Base-by-base conservation (phyloP, 345 rosid genomes). In the Populus ilicifolia region DNA sequence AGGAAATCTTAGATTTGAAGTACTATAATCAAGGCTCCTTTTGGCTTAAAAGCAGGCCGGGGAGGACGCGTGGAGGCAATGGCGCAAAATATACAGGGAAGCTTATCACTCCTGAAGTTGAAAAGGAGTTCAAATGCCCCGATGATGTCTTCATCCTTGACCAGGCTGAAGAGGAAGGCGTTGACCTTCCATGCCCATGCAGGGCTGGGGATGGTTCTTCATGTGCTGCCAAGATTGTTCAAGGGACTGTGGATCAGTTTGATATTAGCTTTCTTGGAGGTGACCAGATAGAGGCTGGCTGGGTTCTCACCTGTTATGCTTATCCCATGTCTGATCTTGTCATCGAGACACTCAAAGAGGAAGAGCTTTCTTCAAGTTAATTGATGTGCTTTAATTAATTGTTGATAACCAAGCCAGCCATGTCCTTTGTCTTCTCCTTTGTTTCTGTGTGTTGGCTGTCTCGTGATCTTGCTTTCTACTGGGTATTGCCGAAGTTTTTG, bases 321-420 rank as follows among this genome's bases (percentile, higher is more conserved):
- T 92, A 80, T 80, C 88, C 96, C n/a, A 46, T 72, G n/a, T 73
- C 86, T 35, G 89, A 87, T 83, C 81, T 89, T 69, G 82, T 76
- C 81, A 88, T 95, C 70, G 91, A 84, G 86, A 95, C 99, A 63
- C 98, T 90, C 96, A 88, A 89, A 90, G 99, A 95, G 81, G 99
- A 90, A 20, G 98, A 90, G 18, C 85, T 95, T 38, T 6, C 39
- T 33, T 33, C 5, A 33, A 33, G 36, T 33, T 4, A 33, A 4
- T 33, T 33, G 5, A 33, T 5, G 36, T 4, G 36, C 36, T 33
- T 33, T 33, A 33, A 33, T 33, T 33, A 33, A 33, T 33, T 33
- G 36, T 33, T 33, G 36, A 33, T 33, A 33, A 33, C 36, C 5
- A 33, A 33, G 36, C 5, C 5, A 33, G 36, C 36, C 36, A 33